Evolutionary conservation across 768 basidiomycete species (phyloP).

Genomic region (Austroboletus eburneus): DNA sequence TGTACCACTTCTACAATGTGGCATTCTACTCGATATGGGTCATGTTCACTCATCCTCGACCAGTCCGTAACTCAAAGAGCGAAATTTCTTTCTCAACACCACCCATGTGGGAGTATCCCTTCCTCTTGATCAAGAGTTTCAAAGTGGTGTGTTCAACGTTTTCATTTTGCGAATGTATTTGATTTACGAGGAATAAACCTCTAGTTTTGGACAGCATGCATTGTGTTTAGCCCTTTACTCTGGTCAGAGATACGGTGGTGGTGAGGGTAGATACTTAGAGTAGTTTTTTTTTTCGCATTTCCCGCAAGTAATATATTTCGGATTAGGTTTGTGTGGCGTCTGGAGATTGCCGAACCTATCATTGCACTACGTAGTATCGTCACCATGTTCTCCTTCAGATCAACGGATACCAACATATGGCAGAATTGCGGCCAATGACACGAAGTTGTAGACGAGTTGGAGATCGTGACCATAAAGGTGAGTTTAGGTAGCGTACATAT

Average conservation of each 20-base stretch:
- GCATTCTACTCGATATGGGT: slow-evolving; percentile 94
- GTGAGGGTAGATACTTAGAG: slow-evolving; percentile 21
- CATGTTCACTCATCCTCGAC: slow-evolving; percentile 66
- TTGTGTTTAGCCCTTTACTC: slow-evolving; percentile 85
- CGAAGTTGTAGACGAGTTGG: too few relatives aligned
- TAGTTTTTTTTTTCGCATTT: background rate
- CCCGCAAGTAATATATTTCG: background rate
- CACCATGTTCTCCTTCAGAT: too few relatives aligned
- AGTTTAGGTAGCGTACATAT: too few relatives aligned
- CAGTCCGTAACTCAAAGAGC: slow-evolving; percentile 4
- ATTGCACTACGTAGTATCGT: too few relatives aligned
- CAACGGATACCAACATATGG: too few relatives aligned
- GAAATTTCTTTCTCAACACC: slow-evolving; percentile 37
- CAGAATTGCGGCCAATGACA: too few relatives aligned
- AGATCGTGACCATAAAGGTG: too few relatives aligned
- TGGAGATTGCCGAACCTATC: too few relatives aligned
- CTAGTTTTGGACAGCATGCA: slow-evolving; percentile 85
- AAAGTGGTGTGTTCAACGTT: slow-evolving; percentile 50
- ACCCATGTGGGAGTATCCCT: slow-evolving; percentile 62
- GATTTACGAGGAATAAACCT: background rate
- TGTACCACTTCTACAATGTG: slow-evolving; percentile 92
- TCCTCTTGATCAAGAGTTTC: slow-evolving; percentile 53
- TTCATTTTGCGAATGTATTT: background rate
- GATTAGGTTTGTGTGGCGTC: too few relatives aligned
- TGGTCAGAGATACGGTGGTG: slow-evolving; percentile 87